Evolutionary conservation across 2,329 filamentous ascomycete genomes (phyloP).

Genomic region (Coniella lustricola): DNA sequence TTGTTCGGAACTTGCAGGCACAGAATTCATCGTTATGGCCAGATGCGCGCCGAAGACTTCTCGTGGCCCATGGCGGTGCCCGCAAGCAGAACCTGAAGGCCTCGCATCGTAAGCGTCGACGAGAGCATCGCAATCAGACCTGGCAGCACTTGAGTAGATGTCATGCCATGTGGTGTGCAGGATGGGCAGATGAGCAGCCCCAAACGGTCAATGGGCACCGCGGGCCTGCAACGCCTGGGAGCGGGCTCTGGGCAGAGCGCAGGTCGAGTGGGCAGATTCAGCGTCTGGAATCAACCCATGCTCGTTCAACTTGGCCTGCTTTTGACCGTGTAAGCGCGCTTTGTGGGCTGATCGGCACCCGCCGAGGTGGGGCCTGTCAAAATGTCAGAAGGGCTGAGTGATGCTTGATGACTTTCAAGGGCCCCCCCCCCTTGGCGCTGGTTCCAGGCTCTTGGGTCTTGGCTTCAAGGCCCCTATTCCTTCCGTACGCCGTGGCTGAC

Average conservation of each 20-base stretch:
- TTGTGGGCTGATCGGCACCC: conserved; percentile 16
- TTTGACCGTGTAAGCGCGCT: conserved; percentile 6
- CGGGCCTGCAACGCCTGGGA: conserved; percentile 2
- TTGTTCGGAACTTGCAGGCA: conserved; percentile 4
- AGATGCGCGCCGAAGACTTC: conserved; percentile 12
- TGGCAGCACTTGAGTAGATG: too few species aligned
- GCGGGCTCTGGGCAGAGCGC: conserved; percentile 3
- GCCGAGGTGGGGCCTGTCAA: conserved; percentile 9
- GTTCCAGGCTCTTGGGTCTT: too few species aligned
- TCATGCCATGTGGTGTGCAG: conserved; percentile 6
- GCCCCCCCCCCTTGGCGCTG: too few species aligned
- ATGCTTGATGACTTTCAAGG: background rate
- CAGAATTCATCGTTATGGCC: conserved; percentile 6
- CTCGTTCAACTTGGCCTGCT: conserved; percentile 1
- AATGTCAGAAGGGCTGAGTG: background rate
- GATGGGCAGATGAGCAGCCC: conserved; percentile 10
- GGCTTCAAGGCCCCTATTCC: too few species aligned
- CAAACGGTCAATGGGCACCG: background rate
- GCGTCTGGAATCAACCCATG: conserved; percentile 10
- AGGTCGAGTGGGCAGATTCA: conserved; percentile 12
- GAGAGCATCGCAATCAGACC: background rate
- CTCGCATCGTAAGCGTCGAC: background rate
- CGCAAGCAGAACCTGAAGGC: background rate
- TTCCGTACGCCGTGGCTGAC: too few species aligned
- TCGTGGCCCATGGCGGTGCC: conserved; percentile 6